Conservation (phyloP, 148 eudicot genomes). For the Diospyros lotus region DNA sequence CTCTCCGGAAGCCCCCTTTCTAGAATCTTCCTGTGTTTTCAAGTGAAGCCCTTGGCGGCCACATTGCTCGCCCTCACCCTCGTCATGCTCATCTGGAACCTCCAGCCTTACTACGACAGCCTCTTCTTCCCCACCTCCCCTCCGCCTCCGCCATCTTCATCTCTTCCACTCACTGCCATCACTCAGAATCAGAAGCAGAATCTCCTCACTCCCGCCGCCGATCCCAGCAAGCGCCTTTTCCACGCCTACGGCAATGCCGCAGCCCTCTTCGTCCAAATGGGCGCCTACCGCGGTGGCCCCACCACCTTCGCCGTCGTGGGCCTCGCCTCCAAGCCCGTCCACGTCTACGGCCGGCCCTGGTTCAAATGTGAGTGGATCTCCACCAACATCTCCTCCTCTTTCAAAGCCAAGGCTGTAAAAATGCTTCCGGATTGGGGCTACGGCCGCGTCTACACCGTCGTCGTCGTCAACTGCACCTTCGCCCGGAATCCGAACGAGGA, state of each 20-base stretch:
- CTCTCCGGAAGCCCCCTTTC: conserved; percentile 16
- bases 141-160: background rate
- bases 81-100: conserved; percentile 43
- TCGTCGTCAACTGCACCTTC: conserved; percentile 56
- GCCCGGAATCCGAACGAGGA: conserved; percentile 19
- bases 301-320: conserved; percentile 40
- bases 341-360: conserved; percentile 45
- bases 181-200: conserved; percentile 5
- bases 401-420: conserved; percentile 34
- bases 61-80: conserved; percentile 44
- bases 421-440: conserved; percentile 73
- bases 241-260: conserved; percentile 51
- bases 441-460: conserved; percentile 57
- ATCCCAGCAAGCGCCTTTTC: conserved; percentile 41
- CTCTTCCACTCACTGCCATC: background rate
- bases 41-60: conserved; percentile 44
- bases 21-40: conserved; percentile 34
- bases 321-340: conserved; percentile 47
- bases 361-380: conserved; percentile 53
- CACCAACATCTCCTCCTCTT: conserved; percentile 15
- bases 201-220: background rate
- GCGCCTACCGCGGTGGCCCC: conserved; percentile 54
- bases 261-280: conserved; percentile 54
- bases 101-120: conserved; percentile 54
- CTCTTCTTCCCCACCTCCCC: conserved; percentile 30